A percentile compares a stretch with the other conserved stretches of the same genome.
These are phyloP conservation scores for Flaveria bidentis DNA, from an alignment of 129 eudicot genomes.

Conservation along the genomic window DNA sequence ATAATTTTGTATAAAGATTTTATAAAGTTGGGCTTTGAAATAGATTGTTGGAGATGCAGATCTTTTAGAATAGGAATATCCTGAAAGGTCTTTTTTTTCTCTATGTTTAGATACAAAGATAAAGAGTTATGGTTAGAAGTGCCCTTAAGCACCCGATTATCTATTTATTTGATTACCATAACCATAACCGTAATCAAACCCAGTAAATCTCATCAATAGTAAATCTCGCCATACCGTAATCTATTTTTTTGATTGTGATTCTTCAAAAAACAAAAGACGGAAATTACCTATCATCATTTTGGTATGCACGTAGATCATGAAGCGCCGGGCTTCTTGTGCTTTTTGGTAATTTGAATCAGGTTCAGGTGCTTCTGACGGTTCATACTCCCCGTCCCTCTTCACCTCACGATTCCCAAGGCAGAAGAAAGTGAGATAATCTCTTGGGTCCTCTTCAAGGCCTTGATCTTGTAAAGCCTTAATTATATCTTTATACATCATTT, in stretches of 20 bases:
- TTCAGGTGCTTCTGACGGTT: slow-evolving; percentile 66
- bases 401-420: slow-evolving; percentile 84
- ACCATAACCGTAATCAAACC: too few relatives aligned
- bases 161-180: too few relatives aligned
- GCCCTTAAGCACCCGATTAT: neutral
- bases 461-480: slow-evolving; percentile 50
- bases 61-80: neutral
- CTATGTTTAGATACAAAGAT: neutral
- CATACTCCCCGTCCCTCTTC: slow-evolving; percentile 74
- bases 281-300: slow-evolving; percentile 84
- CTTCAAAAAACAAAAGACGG: neutral
- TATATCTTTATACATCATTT: slow-evolving; percentile 83
- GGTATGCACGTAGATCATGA: slow-evolving; percentile 86
- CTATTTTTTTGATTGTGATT: neutral
- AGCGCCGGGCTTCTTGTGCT: slow-evolving; percentile 77
- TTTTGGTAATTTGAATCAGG: slow-evolving; percentile 52
- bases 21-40: neutral
- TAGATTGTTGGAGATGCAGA: neutral
- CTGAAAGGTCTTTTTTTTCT: neutral
- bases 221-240: too few relatives aligned
- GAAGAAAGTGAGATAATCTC: slow-evolving; percentile 76
- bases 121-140: neutral
- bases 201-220: too few relatives aligned
- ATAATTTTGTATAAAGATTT: neutral
- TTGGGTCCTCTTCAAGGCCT: slow-evolving; percentile 68